A percentile compares a stretch with the other conserved stretches of the same genome.
These are phyloP conservation scores for Dipodascopsis uninucleata DNA, from an alignment of 805 yeast genomes.

Conservation along the genomic window DNA sequence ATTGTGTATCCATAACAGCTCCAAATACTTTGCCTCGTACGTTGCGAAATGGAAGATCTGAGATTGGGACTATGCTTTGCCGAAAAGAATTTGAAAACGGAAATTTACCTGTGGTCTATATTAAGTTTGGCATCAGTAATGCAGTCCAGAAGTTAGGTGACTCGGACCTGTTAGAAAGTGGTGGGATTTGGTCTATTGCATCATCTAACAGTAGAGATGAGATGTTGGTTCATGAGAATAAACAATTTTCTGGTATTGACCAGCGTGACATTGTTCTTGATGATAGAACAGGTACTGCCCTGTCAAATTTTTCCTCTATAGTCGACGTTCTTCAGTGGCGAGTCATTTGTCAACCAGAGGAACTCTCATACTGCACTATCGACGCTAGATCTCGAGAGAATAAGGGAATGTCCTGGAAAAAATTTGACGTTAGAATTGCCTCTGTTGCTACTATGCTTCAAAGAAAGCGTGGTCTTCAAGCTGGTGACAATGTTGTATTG, in stretches of 20 bases:
- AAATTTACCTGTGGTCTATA: slow-evolving; percentile 69
- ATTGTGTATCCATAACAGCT: slow-evolving; percentile 76
- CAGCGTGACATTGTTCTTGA: slow-evolving; percentile 72
- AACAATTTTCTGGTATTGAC: slow-evolving; percentile 80
- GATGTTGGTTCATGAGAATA: slow-evolving; percentile 59
- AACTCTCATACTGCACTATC: slow-evolving; percentile 58
- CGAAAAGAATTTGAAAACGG: slow-evolving; percentile 76
- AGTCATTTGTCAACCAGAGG: slow-evolving; percentile 68
- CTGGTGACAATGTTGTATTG: slow-evolving; percentile 72
- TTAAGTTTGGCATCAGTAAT: slow-evolving; percentile 67
- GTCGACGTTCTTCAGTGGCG: slow-evolving; percentile 77
- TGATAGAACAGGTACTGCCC: slow-evolving; percentile 67
- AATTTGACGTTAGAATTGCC: slow-evolving; percentile 70
- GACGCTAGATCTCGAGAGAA: slow-evolving; percentile 45
- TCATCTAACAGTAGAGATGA: slow-evolving; percentile 62
- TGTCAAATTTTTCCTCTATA: slow-evolving; percentile 68
- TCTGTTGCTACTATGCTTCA: slow-evolving; percentile 69
- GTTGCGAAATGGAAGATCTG: slow-evolving; percentile 77
- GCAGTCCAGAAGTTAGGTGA: slow-evolving; percentile 49
- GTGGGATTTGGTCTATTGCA: slow-evolving; percentile 82
- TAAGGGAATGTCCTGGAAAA: slow-evolving; percentile 69
- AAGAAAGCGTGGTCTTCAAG: slow-evolving; percentile 57
- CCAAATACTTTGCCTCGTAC: slow-evolving; percentile 82
- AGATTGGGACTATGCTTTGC: slow-evolving; percentile 86
- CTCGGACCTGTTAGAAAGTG: slow-evolving; percentile 54